Base-by-base conservation (phyloP, 768 basidiomycete genomes). In the Kwoniella newhampshirensis region DNA sequence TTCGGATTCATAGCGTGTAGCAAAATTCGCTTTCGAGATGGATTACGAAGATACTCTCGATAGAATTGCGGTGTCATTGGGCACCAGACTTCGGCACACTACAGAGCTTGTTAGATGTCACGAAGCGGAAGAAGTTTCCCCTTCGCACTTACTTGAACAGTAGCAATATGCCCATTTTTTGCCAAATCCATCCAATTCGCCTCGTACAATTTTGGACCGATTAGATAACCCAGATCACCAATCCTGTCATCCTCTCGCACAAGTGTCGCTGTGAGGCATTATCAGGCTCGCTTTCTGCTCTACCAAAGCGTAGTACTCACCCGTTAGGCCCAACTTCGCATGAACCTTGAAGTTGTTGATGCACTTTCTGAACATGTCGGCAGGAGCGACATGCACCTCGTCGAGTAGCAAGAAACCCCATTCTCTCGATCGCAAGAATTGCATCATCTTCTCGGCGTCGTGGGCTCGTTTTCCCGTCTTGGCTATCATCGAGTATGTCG, bases 101-200 rank as follows among this genome's bases (percentile, higher is more conserved):
- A 67, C 4, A 15, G n/a, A 39, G 36, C 30, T 15, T 4, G 18
- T 54, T 36, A 17, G 36, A 35, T 37, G 28, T 27, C 18, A 23
- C 15, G 35, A 23, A 6, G 13, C 21, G 15, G 15, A 47, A 27
- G 26, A 40, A 18, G 21, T 8, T 43, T n/a, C 21, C 11, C 20
- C 21, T 8, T 12, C 12, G 20, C 17, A 50, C 82, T 66, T 75
- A 92, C 92, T 85, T 98, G 93, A n/a, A 99, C 96, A 71, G 96
- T 98, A 6, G 96, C 96, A 71, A 99, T 99, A 77, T 99, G 96
- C 1, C 96, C 96, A 78, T 98, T 98, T 59, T 91, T 91, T 51
- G 96, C 96, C 66, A 99, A 85, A 77, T 99, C 96, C 94, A 99
- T 98, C 96, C 96, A 99, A 75, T 99, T 99, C 4, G 96, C 96